A percentile compares a stretch with the other conserved stretches of the same genome.
phyloP scores from a whole-genome alignment of 2,329 filamentous ascomycete species.

The Talaromyces rugulosus region DNA sequence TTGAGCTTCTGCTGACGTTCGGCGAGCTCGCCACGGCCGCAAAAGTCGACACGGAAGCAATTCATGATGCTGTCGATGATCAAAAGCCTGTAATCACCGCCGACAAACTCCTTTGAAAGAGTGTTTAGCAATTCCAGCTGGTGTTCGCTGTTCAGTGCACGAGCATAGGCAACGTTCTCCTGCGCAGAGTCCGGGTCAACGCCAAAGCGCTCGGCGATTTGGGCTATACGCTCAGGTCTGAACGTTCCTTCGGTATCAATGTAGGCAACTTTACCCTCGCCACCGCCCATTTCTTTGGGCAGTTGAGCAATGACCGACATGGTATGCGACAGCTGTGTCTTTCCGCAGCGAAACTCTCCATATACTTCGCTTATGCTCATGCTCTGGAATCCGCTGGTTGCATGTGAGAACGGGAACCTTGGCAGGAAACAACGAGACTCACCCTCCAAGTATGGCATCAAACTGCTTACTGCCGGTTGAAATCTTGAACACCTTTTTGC shows the following conservation, averaged over 20 bases:
- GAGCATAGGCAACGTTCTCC: constrained; percentile 64
- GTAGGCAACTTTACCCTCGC: constrained; percentile 65
- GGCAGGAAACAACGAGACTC: background rate
- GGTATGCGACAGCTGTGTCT: constrained; percentile 66
- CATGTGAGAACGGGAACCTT: background rate
- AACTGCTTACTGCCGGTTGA: constrained; percentile 68
- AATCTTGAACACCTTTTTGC: constrained; percentile 61
- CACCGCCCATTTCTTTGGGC: constrained; percentile 57
- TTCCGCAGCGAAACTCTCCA: constrained; percentile 54
- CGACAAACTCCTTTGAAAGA: constrained; percentile 57
- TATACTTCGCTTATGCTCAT: constrained; percentile 61
- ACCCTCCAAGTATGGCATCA: constrained; percentile 62
- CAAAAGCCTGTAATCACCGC: constrained; percentile 61
- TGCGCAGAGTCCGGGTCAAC: constrained; percentile 56
- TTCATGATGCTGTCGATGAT: constrained; percentile 69
- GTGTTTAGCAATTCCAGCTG: constrained; percentile 61
- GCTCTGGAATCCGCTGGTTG: constrained; percentile 60
- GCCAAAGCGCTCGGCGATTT: constrained; percentile 64
- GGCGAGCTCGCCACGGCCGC: constrained; percentile 62
- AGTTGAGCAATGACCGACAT: constrained; percentile 62
- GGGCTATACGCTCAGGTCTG: constrained; percentile 61
- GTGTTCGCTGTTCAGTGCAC: constrained; percentile 63
- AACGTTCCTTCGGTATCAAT: constrained; percentile 66
- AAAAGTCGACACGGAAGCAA: constrained; percentile 64
- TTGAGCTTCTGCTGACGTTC: constrained; percentile 66